Conservation (phyloP, 129 eudicot species). For the Lactuca saligna region DNA sequence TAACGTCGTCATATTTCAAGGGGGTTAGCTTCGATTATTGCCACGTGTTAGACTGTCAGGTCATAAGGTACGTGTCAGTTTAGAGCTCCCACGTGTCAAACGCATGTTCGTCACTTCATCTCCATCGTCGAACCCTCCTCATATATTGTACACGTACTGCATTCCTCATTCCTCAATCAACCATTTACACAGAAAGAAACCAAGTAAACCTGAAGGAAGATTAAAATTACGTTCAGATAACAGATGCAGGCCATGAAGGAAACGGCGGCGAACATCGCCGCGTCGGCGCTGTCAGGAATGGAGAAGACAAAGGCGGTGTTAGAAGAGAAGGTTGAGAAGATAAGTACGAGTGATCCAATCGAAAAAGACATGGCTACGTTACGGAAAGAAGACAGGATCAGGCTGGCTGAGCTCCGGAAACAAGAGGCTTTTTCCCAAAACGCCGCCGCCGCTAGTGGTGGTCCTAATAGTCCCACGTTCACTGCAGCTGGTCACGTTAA, state of each 20-base stretch:
- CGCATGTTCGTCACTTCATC: neutral
- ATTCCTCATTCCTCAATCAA: neutral
- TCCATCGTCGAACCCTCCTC: slow-evolving; percentile 6
- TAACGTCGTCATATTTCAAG: neutral
- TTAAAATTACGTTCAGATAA: neutral
- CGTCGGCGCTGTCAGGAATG: slow-evolving; percentile 62
- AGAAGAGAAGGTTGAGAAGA: slow-evolving; percentile 56
- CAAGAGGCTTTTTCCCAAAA: slow-evolving; percentile 45
- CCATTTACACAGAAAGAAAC: neutral
- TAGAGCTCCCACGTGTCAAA: slow-evolving; percentile 17
- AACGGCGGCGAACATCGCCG: slow-evolving; percentile 61
- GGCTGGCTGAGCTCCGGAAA: slow-evolving; percentile 48
- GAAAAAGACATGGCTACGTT: slow-evolving; percentile 54
- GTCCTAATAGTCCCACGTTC: slow-evolving; percentile 24
- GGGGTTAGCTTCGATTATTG: neutral
- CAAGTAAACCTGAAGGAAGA: neutral
- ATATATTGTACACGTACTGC: neutral
- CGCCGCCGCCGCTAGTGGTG: slow-evolving; percentile 28
- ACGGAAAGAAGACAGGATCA: slow-evolving; percentile 46
- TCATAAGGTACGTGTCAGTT: slow-evolving; percentile 12
- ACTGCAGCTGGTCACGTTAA: slow-evolving; percentile 28
- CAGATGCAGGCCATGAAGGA: slow-evolving; percentile 48
- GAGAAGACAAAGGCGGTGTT: slow-evolving; percentile 57
- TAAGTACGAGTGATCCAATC: slow-evolving; percentile 42
- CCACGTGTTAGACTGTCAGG: slow-evolving; percentile 12